These are phyloP conservation scores for Houttuynia cordata DNA, from an alignment of 164 flowering plant genomes.

Conservation along the genomic window DNA sequence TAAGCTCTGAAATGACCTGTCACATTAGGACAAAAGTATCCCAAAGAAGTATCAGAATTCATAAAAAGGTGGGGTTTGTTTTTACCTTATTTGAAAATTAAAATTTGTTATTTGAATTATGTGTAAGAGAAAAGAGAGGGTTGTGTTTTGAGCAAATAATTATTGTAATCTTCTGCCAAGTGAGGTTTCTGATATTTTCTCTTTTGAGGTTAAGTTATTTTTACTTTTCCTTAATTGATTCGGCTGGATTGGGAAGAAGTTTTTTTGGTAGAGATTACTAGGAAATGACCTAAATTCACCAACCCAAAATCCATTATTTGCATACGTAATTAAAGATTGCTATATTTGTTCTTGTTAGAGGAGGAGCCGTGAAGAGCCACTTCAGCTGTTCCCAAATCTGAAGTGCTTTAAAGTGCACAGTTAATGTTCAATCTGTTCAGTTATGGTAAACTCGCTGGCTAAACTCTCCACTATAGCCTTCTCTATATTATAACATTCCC, in stretches of 20 bases:
- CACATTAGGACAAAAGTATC: too few relatives aligned
- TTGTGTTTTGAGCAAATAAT: too few relatives aligned
- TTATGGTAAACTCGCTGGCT: not conserved
- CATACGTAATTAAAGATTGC: not conserved
- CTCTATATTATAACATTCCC: not conserved
- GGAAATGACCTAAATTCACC: not conserved
- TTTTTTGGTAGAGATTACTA: not conserved
- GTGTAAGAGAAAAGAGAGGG: too few relatives aligned
- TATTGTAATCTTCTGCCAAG: too few relatives aligned
- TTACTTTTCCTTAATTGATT: not conserved
- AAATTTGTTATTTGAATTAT: too few relatives aligned
- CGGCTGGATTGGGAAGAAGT: not conserved
- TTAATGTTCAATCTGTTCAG: constrained; percentile 15
- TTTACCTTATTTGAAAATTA: too few relatives aligned
- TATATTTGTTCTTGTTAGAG: constrained; percentile 22
- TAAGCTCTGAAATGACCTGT: too few relatives aligned
- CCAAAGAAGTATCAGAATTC: too few relatives aligned
- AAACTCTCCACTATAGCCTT: too few relatives aligned
- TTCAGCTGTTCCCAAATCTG: constrained; percentile 54
- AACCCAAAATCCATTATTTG: not conserved
- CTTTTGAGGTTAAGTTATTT: not conserved
- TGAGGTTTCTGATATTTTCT: too few relatives aligned
- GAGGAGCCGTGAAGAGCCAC: constrained; percentile 65
- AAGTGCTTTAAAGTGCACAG: constrained; percentile 86
- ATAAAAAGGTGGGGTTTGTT: too few relatives aligned